A percentile compares a stretch with the other conserved stretches of the same genome.
These are phyloP conservation scores for Podosphaera fusca DNA, from an alignment of 2,329 filamentous ascomycete genomes.

Conservation along the genomic window DNA sequence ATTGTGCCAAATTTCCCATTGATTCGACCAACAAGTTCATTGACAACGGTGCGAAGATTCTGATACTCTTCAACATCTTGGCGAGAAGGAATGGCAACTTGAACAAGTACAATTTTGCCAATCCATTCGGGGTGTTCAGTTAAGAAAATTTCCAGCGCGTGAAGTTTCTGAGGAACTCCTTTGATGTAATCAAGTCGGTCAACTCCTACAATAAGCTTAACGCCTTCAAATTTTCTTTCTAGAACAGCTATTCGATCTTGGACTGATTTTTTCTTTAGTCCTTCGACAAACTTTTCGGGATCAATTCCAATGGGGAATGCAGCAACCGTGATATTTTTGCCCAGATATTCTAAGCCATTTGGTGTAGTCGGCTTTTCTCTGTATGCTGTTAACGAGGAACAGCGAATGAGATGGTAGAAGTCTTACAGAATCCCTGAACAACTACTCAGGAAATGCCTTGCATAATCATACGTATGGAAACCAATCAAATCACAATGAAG, in stretches of 20 bases:
- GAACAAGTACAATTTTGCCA: slow-evolving; percentile 85
- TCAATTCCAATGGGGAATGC: slow-evolving; percentile 97
- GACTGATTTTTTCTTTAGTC: slow-evolving; percentile 63
- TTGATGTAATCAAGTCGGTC: slow-evolving; percentile 98
- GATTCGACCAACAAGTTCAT: slow-evolving; percentile 88
- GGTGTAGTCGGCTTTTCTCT: slow-evolving; percentile 57
- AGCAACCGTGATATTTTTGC: slow-evolving; percentile 72
- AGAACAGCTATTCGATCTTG: slow-evolving; percentile 69
- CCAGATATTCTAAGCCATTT: slow-evolving; percentile 78
- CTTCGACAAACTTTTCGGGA: slow-evolving; percentile 85
- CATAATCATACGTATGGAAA: slow-evolving; percentile 98
- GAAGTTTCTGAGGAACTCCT: slow-evolving; percentile 90
- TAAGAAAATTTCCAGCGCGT: slow-evolving; percentile 87
- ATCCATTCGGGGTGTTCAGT: slow-evolving; percentile 97
- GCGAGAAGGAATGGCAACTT: slow-evolving; percentile 82
- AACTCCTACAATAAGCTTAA: slow-evolving; percentile 90
- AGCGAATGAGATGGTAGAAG: not conserved
- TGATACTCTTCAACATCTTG: slow-evolving; percentile 97
- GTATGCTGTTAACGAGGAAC: not conserved
- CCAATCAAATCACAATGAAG: slow-evolving; percentile 88
- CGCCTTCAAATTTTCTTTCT: slow-evolving; percentile 77
- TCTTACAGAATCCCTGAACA: slow-evolving; percentile 76
- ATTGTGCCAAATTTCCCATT: slow-evolving; percentile 94
- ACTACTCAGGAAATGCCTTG: slow-evolving; percentile 88
- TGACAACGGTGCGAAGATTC: slow-evolving; percentile 82